Evolutionary conservation across 768 basidiomycete species (phyloP), one percentile per base, ranked within the genome.

Genomic region (Kwoniella europaea): DNA sequence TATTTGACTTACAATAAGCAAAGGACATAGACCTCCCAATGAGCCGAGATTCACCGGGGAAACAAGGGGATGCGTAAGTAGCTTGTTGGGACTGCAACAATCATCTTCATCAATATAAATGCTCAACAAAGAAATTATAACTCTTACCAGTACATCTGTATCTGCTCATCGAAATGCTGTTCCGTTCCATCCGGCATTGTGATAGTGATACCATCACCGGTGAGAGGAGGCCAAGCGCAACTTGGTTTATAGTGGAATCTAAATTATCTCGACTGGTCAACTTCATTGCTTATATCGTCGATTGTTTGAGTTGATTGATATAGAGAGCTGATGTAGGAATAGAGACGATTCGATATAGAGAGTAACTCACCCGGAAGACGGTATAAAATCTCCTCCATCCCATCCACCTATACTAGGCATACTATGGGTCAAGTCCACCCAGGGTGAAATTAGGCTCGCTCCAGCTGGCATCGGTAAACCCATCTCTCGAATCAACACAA

Each of bases 341-440:
- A 9, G 35, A 5, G 35, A 35, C 0, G 35, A 35, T 3, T 35
- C 35, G 6, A 7, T 35, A 35, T 7, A 9, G 35, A 35, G 5
- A 35, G 7, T 20, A 13, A 71, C 77, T 65, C 42, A 81, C 79
- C 79, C 79, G 16, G 68, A 65, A 10, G 68, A 72, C 35, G 79
- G 79, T 20, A 81, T 81, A 53, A 76, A 81, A 42, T 81, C 79
- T 4, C 77, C 79, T 20, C 71, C 71, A 55, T 76, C 74, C 53
- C 66, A 72, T 18, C 77, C 79, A 4, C 67, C 68, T 24, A 83
- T 79, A 68, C 76, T 78, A 15, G 79, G 77, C 75, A 82, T 81
- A 53, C 75, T 78, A 67, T 83, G 82, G 27, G 82, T 83, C 67
- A 83, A 69, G 50, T 83, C 82, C 7, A 75, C 76, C 82, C 82